Percentiles rank a stretch among this genome's conserved stretches.
Evolutionary conservation across 2,329 filamentous ascomycete species (phyloP).

Genomic region (Rasamsonia emersonii): DNA sequence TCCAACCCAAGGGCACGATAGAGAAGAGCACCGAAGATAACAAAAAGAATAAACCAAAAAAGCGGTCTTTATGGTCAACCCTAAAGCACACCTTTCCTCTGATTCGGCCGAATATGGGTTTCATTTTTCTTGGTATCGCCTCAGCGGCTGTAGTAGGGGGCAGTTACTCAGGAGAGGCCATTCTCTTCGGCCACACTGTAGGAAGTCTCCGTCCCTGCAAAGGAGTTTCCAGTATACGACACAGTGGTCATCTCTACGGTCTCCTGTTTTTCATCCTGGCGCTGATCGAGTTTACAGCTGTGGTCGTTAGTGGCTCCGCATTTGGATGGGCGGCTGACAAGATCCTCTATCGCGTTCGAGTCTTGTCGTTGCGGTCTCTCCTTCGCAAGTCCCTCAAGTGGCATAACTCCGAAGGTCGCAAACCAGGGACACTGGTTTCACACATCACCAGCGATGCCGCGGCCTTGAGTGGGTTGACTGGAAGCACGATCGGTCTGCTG

Average conservation of each 20-base stretch:
- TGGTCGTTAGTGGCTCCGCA: slow-evolving; percentile 46
- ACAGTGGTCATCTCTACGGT: slow-evolving; percentile 42
- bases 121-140: slow-evolving; percentile 37
- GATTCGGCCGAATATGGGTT: slow-evolving; percentile 32
- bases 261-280: slow-evolving; percentile 49
- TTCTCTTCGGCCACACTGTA: slow-evolving; percentile 49
- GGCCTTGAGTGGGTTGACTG: slow-evolving; percentile 55
- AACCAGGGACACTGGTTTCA: slow-evolving; percentile 50
- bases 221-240: slow-evolving; percentile 34
- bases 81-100: slow-evolving; percentile 27
- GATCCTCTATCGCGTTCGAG: slow-evolving; percentile 50
- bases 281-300: slow-evolving; percentile 46
- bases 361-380: slow-evolving; percentile 52
- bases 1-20: neutral
- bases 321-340: slow-evolving; percentile 52
- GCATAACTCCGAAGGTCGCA: slow-evolving; percentile 55
- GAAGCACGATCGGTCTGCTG: slow-evolving; percentile 57
- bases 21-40: slow-evolving; percentile 2
- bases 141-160: slow-evolving; percentile 44
- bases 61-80: slow-evolving; percentile 16
- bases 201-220: slow-evolving; percentile 44
- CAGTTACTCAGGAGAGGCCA: slow-evolving; percentile 44
- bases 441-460: slow-evolving; percentile 58
- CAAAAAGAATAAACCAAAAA: slow-evolving; percentile 2
- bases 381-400: slow-evolving; percentile 56